Base-by-base conservation (phyloP, 192 early-diverging fungal species). In the Coemansia sp. region DNA sequence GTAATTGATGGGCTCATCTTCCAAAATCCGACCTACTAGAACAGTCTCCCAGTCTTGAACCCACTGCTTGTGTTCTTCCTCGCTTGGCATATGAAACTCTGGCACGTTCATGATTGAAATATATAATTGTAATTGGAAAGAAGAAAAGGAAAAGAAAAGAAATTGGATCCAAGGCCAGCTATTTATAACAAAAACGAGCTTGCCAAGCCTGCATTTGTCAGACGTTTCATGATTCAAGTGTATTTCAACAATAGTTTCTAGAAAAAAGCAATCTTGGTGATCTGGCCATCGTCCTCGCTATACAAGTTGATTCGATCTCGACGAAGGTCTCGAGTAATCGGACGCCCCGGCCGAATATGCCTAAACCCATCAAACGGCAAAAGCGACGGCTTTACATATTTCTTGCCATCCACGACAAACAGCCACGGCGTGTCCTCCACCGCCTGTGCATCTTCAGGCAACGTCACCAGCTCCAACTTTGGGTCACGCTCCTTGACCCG, bases 291-390 rank as follows among this genome's bases (percentile, higher is more conserved):
- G 16, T 54, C 56, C 19, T 64, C 45, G 58, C 59, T 62, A 20
- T 66, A 50, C 20, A 76, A 24, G 58, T 76, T 76, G 43, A 76
- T 49, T 29, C 74, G 57, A 29, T 64, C 32, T 2, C 61, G 56
- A 1, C 74, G 64, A 54, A 76, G 45, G 57, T 76, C 74, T 59
- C 68, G 67, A 8, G 74, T 77, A 23, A 71, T 35, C 3, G 54
- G 54, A 14, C 12, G 9, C 3, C 54, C 54, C 1, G 54, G 54
- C 54, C 54, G 2, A 1, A 56, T 24, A 16, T 35, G 27, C 7
- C 54, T 27, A 9, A 6, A n/a, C 27, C 14, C 41, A 45, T 56
- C 27, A 3, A n/a, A 27, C 18, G 26, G 16, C 27, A 56, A 14
- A 14, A 24, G 14, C 3, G 54, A 38, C 1, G 26, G 27, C 27